Evolutionary conservation across 139 green algal species (phyloP).

Genomic region (Microglena sp.): DNA sequence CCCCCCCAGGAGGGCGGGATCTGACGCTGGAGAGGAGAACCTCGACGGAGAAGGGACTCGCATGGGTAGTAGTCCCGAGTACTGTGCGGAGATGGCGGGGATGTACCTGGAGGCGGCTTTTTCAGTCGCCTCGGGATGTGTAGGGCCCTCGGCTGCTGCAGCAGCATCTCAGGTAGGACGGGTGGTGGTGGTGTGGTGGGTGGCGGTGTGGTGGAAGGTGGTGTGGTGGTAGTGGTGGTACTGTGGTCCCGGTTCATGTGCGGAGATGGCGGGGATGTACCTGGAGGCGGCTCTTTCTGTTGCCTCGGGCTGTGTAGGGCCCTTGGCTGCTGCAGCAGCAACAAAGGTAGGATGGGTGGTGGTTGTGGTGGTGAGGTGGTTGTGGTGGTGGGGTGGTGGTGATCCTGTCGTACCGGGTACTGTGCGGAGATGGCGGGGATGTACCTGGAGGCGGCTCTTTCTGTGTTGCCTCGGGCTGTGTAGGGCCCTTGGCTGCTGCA

Average conservation of each 20-base stretch:
- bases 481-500: conserved; percentile 1
- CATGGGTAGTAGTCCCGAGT: not conserved
- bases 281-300: conserved; percentile 1
- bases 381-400: too few relatives aligned
- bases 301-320: not conserved
- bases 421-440: not conserved
- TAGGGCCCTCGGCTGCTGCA: conserved; percentile 1
- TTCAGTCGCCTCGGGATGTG: conserved; percentile 1
- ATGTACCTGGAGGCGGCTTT: conserved; percentile 3
- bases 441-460: conserved; percentile 3
- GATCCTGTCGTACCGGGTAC: too few relatives aligned
- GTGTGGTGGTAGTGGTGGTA: too few relatives aligned
- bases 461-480: not conserved
- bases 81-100: not conserved
- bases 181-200: too few relatives aligned
- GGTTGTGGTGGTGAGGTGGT: too few relatives aligned
- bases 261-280: conserved; percentile 1
- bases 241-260: too few relatives aligned
- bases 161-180: not conserved
- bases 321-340: not conserved
- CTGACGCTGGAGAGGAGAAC: not conserved
- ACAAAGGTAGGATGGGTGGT: not conserved
- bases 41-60: too few relatives aligned
- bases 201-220: too few relatives aligned
- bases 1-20: too few relatives aligned